Evolutionary conservation across 1,284 basidiomycete species (phyloP), one percentile per base, ranked within the genome.

Genomic region (Rhodofomes roseus): DNA sequence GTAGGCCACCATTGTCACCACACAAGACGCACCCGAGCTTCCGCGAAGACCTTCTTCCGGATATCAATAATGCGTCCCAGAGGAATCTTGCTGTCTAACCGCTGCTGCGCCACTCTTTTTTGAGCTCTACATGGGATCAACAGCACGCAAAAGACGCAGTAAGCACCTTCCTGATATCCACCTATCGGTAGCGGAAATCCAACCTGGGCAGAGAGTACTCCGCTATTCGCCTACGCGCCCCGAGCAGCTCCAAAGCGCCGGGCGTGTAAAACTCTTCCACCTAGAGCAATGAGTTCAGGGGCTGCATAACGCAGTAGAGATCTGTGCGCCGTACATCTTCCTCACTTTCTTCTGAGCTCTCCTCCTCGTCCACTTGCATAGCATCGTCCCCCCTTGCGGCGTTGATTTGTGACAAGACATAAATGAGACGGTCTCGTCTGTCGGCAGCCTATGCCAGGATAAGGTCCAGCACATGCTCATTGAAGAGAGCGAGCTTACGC

Each of bases 261-360:
- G 93, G 92, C 3, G 96, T 92, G 74, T 96, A 99, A 77, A 99
- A 99, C 71, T 99, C 97, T 71, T 97, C 96, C 70, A 92, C 86
- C 81, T 91, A 66, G 11, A 22, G 62, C 23, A 56, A 62, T 36
- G 16, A 23, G 11, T 56, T 61, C 16, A 6, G 7, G 29, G 46
- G 14, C 39, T 52, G 46, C 25, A 16, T n/a, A n/a, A n/a, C n/a
- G n/a, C n/a, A 27, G n/a, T 56, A 23, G 25, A 34, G 27, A 31
- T n/a, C n/a, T n/a, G 53, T 31, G 39, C 7, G 37, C 18, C 81
- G 54, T 63, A 88, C 91, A 78, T 93, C 90, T 64, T 94, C 92
- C 66, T 92, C 90, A 60, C 86, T 86, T 62, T 87, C 71, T 25
- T 74, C 86, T 40, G 81, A 81, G 7, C 78, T 80, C 0, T 83